phyloP scores from a whole-genome alignment of 805 yeast genomes.

The Metschnikowia proteae region DNA sequence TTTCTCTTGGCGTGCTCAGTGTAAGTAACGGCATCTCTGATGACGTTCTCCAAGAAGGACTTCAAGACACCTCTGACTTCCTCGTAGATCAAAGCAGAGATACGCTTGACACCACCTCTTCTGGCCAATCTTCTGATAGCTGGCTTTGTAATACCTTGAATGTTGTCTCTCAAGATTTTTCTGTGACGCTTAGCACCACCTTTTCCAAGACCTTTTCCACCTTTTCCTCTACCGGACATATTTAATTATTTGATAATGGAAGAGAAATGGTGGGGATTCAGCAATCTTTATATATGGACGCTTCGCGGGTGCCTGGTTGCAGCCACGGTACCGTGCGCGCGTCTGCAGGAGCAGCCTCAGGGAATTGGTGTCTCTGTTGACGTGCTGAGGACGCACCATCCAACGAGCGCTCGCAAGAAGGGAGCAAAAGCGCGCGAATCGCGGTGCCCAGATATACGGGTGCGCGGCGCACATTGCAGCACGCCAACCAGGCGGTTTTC shows the following conservation, averaged over 20 bases:
- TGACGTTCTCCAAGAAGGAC: conserved; percentile 93
- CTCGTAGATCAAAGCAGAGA: conserved; percentile 97
- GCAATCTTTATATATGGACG: conserved; percentile 8
- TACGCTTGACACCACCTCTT: conserved; percentile 99
- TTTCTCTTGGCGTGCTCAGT: conserved; percentile 99
- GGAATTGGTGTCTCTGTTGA: background rate
- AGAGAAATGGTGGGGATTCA: conserved; percentile 8
- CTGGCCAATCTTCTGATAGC: conserved; percentile 99
- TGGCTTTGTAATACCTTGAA: conserved; percentile 99
- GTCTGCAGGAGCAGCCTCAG: conserved; percentile 1
- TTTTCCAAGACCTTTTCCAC: conserved; percentile 99
- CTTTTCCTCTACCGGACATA: conserved; percentile 99
- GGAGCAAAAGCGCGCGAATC: background rate
- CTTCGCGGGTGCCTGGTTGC: conserved; percentile 10
- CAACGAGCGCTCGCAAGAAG: background rate
- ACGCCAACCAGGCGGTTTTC: conserved; percentile 4
- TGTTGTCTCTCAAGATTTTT: conserved; percentile 98
- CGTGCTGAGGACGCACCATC: conserved; percentile 2
- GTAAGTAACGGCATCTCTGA: conserved; percentile 98
- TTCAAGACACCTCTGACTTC: conserved; percentile 97
- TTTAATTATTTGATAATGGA: conserved; percentile 24
- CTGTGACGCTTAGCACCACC: conserved; percentile 99
- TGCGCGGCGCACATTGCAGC: conserved; percentile 3
- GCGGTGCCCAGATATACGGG: conserved; percentile 1
- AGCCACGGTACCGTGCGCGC: conserved; percentile 6